A percentile compares a stretch with the other conserved stretches of the same genome.
Conservation (phyloP, 78 protist species). For the Bigelowiella natans region DNA sequence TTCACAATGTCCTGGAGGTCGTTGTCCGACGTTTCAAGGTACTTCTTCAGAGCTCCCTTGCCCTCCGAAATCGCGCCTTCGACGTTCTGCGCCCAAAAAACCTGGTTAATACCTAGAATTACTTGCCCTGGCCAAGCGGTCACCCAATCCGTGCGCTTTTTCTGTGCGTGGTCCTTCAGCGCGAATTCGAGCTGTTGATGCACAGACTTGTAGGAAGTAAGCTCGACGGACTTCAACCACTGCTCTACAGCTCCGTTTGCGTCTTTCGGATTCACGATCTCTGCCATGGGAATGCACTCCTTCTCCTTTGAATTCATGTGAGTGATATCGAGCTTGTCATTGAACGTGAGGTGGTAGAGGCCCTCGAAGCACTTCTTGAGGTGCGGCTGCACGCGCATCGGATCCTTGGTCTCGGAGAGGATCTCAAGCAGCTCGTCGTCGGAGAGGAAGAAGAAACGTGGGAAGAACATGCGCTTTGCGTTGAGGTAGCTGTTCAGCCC, state of each 20-base stretch:
- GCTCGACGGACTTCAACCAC: not conserved
- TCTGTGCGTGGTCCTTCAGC: not conserved
- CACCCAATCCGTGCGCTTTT: not conserved
- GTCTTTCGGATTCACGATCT: not conserved
- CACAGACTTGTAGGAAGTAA: not conserved
- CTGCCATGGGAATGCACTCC: not conserved
- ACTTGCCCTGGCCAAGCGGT: constrained; percentile 20
- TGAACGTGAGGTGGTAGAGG: too few species aligned
- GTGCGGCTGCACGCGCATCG: constrained; percentile 12
- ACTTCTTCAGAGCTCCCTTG: not conserved
- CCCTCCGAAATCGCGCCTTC: constrained; percentile 41
- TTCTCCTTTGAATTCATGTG: not conserved
- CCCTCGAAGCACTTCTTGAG: not conserved
- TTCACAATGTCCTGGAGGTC: not conserved
- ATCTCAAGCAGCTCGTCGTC: constrained; percentile 74
- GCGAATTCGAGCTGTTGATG: not conserved
- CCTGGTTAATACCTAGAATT: constrained; percentile 32
- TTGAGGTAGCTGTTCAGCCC: not conserved
- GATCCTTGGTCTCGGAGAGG: constrained; percentile 64
- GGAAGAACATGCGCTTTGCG: constrained; percentile 37
- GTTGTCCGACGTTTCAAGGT: not conserved
- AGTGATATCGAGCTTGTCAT: not conserved
- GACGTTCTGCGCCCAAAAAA: constrained; percentile 55
- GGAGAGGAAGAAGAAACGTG: constrained; percentile 81
- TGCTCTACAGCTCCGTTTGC: not conserved